Conservation (phyloP, 176 grass and related monocot genomes). For the Ampelocalamus luodianensis region DNA sequence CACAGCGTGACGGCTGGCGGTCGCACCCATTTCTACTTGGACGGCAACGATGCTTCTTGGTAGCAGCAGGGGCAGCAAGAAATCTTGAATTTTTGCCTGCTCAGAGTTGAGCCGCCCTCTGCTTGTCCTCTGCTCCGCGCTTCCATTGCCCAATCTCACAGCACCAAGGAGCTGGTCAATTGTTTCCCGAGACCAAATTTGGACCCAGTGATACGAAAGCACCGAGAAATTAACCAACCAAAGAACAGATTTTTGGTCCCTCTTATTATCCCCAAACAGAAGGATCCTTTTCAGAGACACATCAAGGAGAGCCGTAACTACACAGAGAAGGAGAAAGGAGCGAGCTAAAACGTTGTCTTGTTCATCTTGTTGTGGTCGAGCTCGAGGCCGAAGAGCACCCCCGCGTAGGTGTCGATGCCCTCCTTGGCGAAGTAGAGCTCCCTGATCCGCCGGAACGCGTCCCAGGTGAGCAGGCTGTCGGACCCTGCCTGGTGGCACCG, state of each 20-base stretch:
- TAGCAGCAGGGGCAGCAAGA: not conserved
- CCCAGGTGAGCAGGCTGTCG: slow-evolving; percentile 84
- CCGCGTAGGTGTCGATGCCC: slow-evolving; percentile 37
- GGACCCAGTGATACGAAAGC: not conserved
- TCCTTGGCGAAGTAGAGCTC: slow-evolving; percentile 57
- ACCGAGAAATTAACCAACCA: slow-evolving; percentile 20
- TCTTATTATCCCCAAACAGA: not conserved
- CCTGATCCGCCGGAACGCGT: slow-evolving; percentile 59
- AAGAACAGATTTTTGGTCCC: slow-evolving; percentile 14
- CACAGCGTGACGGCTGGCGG: not conserved
- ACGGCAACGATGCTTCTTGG: not conserved
- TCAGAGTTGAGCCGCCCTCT: not conserved
- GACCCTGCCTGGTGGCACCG: slow-evolving; percentile 78
- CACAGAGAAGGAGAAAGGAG: not conserved
- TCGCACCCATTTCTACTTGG: not conserved
- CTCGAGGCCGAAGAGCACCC: slow-evolving; percentile 67
- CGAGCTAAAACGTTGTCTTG: not conserved
- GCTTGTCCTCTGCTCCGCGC: not conserved
- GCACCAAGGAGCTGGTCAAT: no score
- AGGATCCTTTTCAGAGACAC: not conserved
- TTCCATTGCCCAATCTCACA: no score
- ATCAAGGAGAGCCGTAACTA: not conserved
- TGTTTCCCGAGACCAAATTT: no score
- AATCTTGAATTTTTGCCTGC: not conserved
- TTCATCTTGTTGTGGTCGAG: not conserved